phyloP scores from a whole-genome alignment of 2,329 filamentous ascomycete genomes.

The Penicillium sp. region DNA sequence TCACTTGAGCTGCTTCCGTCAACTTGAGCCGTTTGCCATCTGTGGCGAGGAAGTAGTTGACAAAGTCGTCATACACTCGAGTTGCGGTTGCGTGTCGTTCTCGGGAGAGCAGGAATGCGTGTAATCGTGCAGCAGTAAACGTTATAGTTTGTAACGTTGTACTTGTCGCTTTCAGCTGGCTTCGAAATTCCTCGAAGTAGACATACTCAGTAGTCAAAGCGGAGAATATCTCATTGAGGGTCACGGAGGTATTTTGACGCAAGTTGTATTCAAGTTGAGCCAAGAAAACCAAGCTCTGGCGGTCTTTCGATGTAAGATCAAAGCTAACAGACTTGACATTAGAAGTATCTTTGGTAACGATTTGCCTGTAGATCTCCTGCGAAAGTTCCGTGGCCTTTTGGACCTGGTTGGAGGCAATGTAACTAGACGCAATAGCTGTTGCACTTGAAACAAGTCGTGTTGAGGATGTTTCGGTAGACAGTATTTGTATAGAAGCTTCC shows the following conservation, averaged over 20 bases:
- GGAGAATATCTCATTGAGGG: constrained; percentile 42
- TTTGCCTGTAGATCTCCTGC: constrained; percentile 37
- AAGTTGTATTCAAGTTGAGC: constrained; percentile 44
- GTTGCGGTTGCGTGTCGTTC: constrained; percentile 22
- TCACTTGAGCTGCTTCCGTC: constrained; percentile 25
- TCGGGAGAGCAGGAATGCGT: constrained; percentile 27
- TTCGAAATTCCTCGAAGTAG: constrained; percentile 39
- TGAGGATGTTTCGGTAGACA: constrained; percentile 30
- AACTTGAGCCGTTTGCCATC: constrained; percentile 29
- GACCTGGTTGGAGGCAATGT: constrained; percentile 31
- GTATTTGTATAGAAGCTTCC: constrained; percentile 30
- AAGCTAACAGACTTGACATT: constrained; percentile 26
- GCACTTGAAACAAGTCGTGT: constrained; percentile 31
- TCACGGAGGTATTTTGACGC: constrained; percentile 24
- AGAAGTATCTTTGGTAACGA: constrained; percentile 34
- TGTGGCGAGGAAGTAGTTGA: constrained; percentile 28
- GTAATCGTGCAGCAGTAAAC: constrained; percentile 31
- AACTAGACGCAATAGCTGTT: constrained; percentile 33
- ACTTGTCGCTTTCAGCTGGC: constrained; percentile 34
- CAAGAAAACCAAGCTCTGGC: constrained; percentile 41
- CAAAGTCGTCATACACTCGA: constrained; percentile 28
- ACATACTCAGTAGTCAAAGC: constrained; percentile 42
- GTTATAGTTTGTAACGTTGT: constrained; percentile 35
- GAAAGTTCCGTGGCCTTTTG: constrained; percentile 30
- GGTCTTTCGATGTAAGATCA: constrained; percentile 31